Evolutionary conservation across 192 early-diverging fungal genomes (phyloP), one percentile per base, ranked within the genome.

Genomic region (Linnemannia elongata): DNA sequence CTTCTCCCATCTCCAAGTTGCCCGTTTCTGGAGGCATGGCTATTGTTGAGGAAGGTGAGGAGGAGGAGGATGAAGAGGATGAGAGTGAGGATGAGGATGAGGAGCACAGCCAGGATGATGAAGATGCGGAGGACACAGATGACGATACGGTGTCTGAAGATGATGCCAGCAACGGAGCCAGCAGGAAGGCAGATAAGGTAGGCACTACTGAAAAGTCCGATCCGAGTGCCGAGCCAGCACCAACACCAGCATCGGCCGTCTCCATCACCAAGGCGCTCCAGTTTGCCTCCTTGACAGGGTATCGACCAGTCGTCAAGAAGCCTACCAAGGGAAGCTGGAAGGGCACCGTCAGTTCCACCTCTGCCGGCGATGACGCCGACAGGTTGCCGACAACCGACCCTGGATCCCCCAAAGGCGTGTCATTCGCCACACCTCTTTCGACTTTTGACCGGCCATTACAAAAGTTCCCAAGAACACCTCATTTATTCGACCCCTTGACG

Each of bases 381-480:
- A 36, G n/a, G 24, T n/a, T 22, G 17, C 36, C 77, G 55, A 60
- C 52, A 27, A 52, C n/a, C 15, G 74, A 52, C 35, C 27, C 74
- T 3, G 44, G 52, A 36, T 86, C 83, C 1, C 79, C 85, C 42
- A 81, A 75, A 42, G 85, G 85, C 9, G 85, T 87, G 24, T 81
- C 79, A 2, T 87, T 87, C 60, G 85, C 85, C 17, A 69, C 85
- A 18, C 79, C 74, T 12, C 72, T 87, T 2, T 72, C 75, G 24
- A 73, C 69, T 0, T 81, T 45, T 68, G 85, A 87, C 36, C 85
- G 85, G 7, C 85, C 85, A 24, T 68, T 87, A 15, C 85, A 87
- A 76, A 87, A 87, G 73, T 87, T 81, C 33, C 85, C 85, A 20
- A 77, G 85, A 63, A 87, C 85, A 3, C 85, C 85, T 10, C 85